Base-by-base conservation (phyloP, 306 rosid species). In the Myrica gale region DNA sequence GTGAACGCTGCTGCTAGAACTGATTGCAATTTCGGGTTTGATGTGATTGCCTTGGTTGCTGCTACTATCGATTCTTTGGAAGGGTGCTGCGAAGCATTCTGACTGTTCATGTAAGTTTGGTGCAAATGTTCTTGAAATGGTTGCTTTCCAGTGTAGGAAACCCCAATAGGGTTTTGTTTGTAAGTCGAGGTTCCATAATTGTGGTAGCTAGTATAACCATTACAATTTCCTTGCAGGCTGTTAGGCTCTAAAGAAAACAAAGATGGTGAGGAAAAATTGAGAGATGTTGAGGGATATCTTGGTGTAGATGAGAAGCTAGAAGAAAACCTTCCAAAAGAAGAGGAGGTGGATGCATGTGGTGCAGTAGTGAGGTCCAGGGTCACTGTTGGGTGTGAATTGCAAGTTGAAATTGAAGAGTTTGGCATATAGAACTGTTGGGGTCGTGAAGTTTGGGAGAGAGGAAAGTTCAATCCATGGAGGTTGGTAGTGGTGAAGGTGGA, bases 361-460 rank as follows among this genome's bases (percentile, higher is more conserved):
- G 52, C 84, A 74, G 77, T 5, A 20, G 86, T 74, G 16, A 88
- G 85, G 63, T 90, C 92, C 26, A 90, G 88, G 48, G 89, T 90
- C 67, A 90, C 61, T 37, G 91, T 90, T 44, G 91, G 89, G 84
- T 90, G 92, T 60, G 85, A 85, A 56, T 74, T 88, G 45, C 44
- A 65, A 50, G 88, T 86, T 51, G 89, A 85, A 79, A 90, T 63
- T 7, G 83, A 76, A 8, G 88, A 79, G 75, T 76, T 78, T 54
- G 83, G 87, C 55, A 86, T 78, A 51, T 81, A 78, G 66, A 77
- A 71, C 5, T 73, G 83, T 2, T 52, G 82, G 65, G 81, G 76
- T 56, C 20, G 75, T 53, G 88, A 32, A 7, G 53, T 76, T 6
- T 81, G 86, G 69, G 52, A 46, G 71, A 41, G 26, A 15, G 74